phyloP scores from a whole-genome alignment of 768 basidiomycete species.

The Tylopilus plumbeoviolaceoides region DNA sequence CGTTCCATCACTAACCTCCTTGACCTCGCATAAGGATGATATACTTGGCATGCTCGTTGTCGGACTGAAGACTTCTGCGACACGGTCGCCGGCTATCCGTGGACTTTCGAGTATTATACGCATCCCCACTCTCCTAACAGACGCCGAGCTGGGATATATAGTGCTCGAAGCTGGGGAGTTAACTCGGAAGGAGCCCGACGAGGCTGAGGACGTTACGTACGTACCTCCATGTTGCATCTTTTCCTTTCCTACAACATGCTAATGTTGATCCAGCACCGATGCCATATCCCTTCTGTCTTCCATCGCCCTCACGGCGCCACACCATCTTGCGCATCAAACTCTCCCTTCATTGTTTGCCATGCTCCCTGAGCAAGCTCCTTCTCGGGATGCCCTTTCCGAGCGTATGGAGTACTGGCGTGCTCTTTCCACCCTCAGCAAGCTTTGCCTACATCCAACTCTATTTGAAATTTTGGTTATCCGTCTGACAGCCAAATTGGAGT shows the following conservation, averaged over 20 bases:
- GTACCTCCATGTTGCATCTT: slow-evolving; percentile 1
- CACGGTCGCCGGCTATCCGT: slow-evolving; percentile 57
- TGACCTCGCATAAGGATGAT: slow-evolving; percentile 71
- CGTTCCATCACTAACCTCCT: slow-evolving; percentile 17
- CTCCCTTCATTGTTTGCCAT: slow-evolving; percentile 76
- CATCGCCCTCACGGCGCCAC: slow-evolving; percentile 56
- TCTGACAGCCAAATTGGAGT: slow-evolving; percentile 70
- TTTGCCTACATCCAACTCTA: slow-evolving; percentile 73
- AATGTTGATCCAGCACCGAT: slow-evolving; percentile 42
- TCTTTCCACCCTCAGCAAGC: slow-evolving; percentile 61
- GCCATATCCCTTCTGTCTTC: slow-evolving; percentile 59
- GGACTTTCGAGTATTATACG: slow-evolving; percentile 65
- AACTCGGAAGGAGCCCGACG: slow-evolving; percentile 44
- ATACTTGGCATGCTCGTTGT: slow-evolving; percentile 61
- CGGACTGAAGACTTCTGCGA: slow-evolving; percentile 50
- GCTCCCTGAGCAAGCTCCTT: slow-evolving; percentile 66
- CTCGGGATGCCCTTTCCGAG: slow-evolving; percentile 46
- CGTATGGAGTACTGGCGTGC: slow-evolving; percentile 65
- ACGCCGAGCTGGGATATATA: slow-evolving; percentile 74
- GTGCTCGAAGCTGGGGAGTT: slow-evolving; percentile 75
- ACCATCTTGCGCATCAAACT: slow-evolving; percentile 65
- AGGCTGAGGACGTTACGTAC: slow-evolving; percentile 53
- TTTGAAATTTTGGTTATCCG: slow-evolving; percentile 83
- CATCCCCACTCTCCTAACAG: slow-evolving; percentile 56
- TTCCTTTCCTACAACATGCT: neutral